A percentile compares a stretch with the other conserved stretches of the same genome.
Evolutionary conservation across 2,329 filamentous ascomycete genomes (phyloP).

Genomic region (Diaporthe destruens): DNA sequence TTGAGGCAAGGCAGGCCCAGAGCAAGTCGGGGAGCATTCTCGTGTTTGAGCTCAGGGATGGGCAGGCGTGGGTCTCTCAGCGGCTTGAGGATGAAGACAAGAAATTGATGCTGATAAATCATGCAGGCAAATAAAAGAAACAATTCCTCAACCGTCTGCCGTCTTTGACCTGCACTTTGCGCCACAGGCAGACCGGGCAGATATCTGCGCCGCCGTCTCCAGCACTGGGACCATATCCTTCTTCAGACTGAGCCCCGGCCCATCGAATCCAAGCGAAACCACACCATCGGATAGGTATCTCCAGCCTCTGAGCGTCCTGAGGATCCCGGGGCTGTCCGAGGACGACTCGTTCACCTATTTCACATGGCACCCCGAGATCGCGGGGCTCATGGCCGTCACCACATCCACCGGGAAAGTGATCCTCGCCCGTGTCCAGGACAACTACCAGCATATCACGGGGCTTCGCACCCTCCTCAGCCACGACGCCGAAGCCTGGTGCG

Average conservation of each 20-base stretch:
- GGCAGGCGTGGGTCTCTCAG: conserved; percentile 66
- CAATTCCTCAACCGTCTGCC: conserved; percentile 74
- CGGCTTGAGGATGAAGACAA: conserved; percentile 9
- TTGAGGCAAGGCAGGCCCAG: conserved; percentile 61
- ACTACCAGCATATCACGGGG: conserved; percentile 54
- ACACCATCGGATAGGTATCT: conserved; percentile 44
- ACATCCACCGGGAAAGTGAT: conserved; percentile 76
- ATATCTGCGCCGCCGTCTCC: conserved; percentile 79
- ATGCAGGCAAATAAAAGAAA: conserved; percentile 68
- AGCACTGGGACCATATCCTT: conserved; percentile 80
- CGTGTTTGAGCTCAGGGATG: conserved; percentile 69
- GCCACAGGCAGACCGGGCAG: conserved; percentile 57
- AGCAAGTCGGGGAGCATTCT: conserved; percentile 80
- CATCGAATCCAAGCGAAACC: conserved; percentile 45
- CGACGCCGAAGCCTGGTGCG: conserved; percentile 79
- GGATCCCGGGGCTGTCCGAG: conserved; percentile 63
- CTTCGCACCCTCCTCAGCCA: conserved; percentile 56
- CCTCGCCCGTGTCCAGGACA: conserved; percentile 62
- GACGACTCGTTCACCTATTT: conserved; percentile 78
- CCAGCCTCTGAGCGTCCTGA: conserved; percentile 58
- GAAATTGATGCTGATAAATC: conserved; percentile 43
- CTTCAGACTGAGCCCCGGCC: conserved; percentile 65
- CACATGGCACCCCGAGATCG: conserved; percentile 74
- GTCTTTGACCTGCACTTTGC: conserved; percentile 90
- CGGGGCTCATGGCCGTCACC: conserved; percentile 74